Evolutionary conservation across 1,284 basidiomycete species (phyloP).

Genomic region (Cutaneotrichosporon cyanovorans): DNA sequence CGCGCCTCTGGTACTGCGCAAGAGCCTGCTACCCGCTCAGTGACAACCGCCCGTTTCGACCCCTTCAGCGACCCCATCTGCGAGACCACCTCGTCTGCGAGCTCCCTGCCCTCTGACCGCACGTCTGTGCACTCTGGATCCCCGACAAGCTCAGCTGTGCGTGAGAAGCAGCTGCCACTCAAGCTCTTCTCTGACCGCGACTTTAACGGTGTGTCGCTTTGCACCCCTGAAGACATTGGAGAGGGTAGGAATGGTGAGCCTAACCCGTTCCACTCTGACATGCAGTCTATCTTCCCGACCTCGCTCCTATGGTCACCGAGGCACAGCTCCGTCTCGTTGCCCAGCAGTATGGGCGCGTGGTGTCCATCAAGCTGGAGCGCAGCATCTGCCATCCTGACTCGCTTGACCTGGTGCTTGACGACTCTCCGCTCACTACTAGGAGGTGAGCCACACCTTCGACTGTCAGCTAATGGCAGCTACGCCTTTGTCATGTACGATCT

Average conservation of each 20-base stretch:
- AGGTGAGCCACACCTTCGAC: slow-evolving; percentile 1
- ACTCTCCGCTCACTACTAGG: neutral
- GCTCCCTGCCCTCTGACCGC: too few species aligned
- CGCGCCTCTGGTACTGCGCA: too few species aligned
- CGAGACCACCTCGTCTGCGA: too few species aligned
- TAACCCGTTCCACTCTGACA: neutral
- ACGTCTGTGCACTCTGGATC: too few species aligned
- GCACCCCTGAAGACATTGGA: slow-evolving; percentile 4
- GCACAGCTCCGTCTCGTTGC: slow-evolving; percentile 19
- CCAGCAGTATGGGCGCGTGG: slow-evolving; percentile 24
- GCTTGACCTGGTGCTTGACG: too few species aligned
- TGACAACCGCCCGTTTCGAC: neutral
- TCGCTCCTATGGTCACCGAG: slow-evolving; percentile 15
- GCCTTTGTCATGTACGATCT: slow-evolving; percentile 28
- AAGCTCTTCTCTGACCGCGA: neutral
- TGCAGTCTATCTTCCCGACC: slow-evolving; percentile 28
- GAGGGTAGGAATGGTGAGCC: slow-evolving; percentile 30
- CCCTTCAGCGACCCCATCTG: neutral
- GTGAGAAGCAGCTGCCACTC: neutral
- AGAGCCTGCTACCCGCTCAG: too few species aligned
- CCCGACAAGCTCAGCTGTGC: too few species aligned
- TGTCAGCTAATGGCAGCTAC: slow-evolving; percentile 15
- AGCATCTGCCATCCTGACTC: too few species aligned
- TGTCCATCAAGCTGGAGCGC: slow-evolving; percentile 21
- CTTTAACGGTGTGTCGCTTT: neutral